Percentiles rank a stretch among this genome's conserved stretches.
Conservation (phyloP, 2,329 filamentous ascomycete species). For the Cercospora brassicicola region DNA sequence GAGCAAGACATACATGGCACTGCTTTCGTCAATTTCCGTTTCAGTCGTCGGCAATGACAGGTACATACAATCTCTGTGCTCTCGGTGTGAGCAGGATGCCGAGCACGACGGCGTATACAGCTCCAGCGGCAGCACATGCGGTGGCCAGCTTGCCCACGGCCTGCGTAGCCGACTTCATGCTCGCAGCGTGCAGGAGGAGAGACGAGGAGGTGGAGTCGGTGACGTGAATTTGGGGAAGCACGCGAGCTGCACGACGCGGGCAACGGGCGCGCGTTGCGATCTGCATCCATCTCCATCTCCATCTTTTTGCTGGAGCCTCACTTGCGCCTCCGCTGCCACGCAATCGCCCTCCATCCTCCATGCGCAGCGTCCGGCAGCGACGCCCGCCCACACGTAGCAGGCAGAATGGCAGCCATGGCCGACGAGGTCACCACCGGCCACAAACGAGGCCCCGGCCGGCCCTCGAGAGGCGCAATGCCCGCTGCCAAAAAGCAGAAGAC, state of each 20-base stretch:
- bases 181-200: neutral
- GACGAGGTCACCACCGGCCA: conserved; percentile 22
- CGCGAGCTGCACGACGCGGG: neutral
- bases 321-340: neutral
- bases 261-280: neutral
- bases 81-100: conserved; percentile 58
- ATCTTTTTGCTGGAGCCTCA: neutral
- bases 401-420: neutral
- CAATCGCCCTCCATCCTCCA: neutral
- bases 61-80: conserved; percentile 75
- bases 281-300: neutral
- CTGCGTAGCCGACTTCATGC: conserved; percentile 13
- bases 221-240: neutral
- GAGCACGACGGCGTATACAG: conserved; percentile 33
- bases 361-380: neutral
- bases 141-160: conserved; percentile 21
- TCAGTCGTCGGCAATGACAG: neutral
- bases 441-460: conserved; percentile 33
- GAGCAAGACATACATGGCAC: conserved; percentile 2
- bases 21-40: neutral
- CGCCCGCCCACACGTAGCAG: neutral
- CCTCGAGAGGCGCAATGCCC: conserved; percentile 18
- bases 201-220: neutral
- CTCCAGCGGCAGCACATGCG: conserved; percentile 26
- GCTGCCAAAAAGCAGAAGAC: conserved; percentile 33